phyloP scores from a whole-genome alignment of 1,284 basidiomycete genomes.

The Pisolithus thermaeus region DNA sequence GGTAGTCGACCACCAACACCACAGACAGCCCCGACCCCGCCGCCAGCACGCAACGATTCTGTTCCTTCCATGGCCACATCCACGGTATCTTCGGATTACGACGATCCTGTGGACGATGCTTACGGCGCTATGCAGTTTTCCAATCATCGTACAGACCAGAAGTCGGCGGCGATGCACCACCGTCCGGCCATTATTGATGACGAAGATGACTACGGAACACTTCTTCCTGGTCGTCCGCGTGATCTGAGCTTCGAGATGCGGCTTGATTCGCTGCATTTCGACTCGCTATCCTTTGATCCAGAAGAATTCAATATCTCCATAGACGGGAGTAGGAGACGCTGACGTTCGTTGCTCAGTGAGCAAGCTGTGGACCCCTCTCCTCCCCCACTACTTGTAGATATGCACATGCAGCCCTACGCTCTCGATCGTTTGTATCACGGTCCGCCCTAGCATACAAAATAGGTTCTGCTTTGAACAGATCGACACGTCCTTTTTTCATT shows the following conservation, averaged over 20 bases:
- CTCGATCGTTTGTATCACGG: too few relatives aligned
- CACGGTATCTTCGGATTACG: conserved; percentile 10
- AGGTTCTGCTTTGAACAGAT: too few relatives aligned
- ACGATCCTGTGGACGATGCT: conserved; percentile 15
- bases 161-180: conserved; percentile 1
- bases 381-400: not conserved
- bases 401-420: too few relatives aligned
- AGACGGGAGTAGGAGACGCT: conserved; percentile 12
- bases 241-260: conserved; percentile 53
- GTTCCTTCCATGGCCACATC: conserved; percentile 11
- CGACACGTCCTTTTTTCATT: too few relatives aligned
- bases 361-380: not conserved
- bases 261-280: conserved; percentile 65
- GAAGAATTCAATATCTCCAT: conserved; percentile 39
- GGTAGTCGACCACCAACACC: conserved; percentile 7
- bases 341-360: conserved; percentile 4
- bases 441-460: too few relatives aligned
- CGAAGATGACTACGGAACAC: not conserved
- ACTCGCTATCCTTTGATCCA: conserved; percentile 57
- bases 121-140: conserved; percentile 12
- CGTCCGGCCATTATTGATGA: conserved; percentile 5
- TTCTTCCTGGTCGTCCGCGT: conserved; percentile 8
- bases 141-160: conserved; percentile 13
- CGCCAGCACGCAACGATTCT: conserved; percentile 1
- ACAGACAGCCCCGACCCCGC: not conserved